A percentile compares a stretch with the other conserved stretches of the same genome.
phyloP scores from a whole-genome alignment of 2,329 filamentous ascomycete species.

The Diaporthe humulicola region DNA sequence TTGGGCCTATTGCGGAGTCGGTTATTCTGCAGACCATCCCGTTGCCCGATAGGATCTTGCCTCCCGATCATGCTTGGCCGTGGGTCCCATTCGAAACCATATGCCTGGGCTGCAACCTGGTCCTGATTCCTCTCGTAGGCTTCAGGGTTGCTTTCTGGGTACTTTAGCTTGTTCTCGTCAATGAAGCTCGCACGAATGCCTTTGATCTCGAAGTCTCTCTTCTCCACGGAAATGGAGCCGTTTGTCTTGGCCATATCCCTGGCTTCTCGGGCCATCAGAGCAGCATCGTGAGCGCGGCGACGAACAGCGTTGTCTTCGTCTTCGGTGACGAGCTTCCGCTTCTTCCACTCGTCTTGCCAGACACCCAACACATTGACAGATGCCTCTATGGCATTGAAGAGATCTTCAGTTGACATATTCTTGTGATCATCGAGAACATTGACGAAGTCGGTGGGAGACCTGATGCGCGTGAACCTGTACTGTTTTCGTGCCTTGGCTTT shows the following conservation, averaged over 20 bases:
- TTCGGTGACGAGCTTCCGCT: conserved; percentile 64
- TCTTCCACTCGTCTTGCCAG: conserved; percentile 68
- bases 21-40: conserved; percentile 67
- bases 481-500: conserved; percentile 45
- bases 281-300: conserved; percentile 61
- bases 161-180: conserved; percentile 57
- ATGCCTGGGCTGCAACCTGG: conserved; percentile 69
- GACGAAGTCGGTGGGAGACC: conserved; percentile 63
- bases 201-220: conserved; percentile 65
- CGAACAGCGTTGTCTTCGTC: conserved; percentile 70
- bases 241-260: conserved; percentile 47
- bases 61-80: conserved; percentile 69
- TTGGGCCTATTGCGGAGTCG: conserved; percentile 69
- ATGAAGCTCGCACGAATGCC: conserved; percentile 59
- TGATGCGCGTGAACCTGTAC: conserved; percentile 64
- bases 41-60: conserved; percentile 70
- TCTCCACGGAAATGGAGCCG: conserved; percentile 57
- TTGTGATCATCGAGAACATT: conserved; percentile 64
- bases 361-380: conserved; percentile 61
- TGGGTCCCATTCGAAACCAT: conserved; percentile 73
- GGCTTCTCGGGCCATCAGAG: conserved; percentile 51
- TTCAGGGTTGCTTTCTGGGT: conserved; percentile 59
- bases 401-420: conserved; percentile 60
- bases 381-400: conserved; percentile 59
- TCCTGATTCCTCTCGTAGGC: conserved; percentile 64